These are phyloP conservation scores for Tulasnella sp. DNA, from an alignment of 768 basidiomycete species.

Conservation along the genomic window DNA sequence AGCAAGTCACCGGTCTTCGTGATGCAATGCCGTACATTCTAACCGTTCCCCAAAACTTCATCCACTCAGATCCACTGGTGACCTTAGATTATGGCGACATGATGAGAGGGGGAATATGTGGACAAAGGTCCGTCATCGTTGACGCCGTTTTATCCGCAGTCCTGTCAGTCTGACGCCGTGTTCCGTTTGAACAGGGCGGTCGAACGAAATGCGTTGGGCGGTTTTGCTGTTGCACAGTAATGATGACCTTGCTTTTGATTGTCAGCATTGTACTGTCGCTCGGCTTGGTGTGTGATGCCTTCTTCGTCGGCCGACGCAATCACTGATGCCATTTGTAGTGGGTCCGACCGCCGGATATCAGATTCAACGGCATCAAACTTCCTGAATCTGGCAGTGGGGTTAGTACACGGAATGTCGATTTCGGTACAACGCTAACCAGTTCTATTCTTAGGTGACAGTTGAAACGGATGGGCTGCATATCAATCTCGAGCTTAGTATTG, in stretches of 20 bases:
- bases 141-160: slow-evolving; percentile 1
- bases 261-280: slow-evolving; percentile 53
- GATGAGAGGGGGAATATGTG: slow-evolving; percentile 52
- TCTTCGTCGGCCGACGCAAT: neutral
- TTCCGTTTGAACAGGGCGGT: slow-evolving; percentile 20
- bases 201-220: slow-evolving; percentile 36
- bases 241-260: slow-evolving; percentile 51
- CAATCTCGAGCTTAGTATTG: slow-evolving; percentile 51
- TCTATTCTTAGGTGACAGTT: slow-evolving; percentile 28
- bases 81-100: slow-evolving; percentile 28
- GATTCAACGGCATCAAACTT: slow-evolving; percentile 37
- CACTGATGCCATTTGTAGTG: slow-evolving; percentile 35
- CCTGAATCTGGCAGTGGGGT: slow-evolving; percentile 37
- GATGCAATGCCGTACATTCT: neutral
- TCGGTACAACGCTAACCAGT: neutral
- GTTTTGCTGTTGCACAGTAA: slow-evolving; percentile 63
- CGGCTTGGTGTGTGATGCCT: slow-evolving; percentile 40
- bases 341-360: slow-evolving; percentile 59
- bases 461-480: slow-evolving; percentile 35
- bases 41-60: neutral
- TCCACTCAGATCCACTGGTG: slow-evolving; percentile 19
- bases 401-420: slow-evolving; percentile 17
- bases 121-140: slow-evolving; percentile 38
- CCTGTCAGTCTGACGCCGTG: slow-evolving; percentile 32
- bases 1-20: neutral